A percentile compares a stretch with the other conserved stretches of the same genome.
Evolutionary conservation across 2,329 filamentous ascomycete genomes (phyloP).

Genomic region (Sclerotinia minor): DNA sequence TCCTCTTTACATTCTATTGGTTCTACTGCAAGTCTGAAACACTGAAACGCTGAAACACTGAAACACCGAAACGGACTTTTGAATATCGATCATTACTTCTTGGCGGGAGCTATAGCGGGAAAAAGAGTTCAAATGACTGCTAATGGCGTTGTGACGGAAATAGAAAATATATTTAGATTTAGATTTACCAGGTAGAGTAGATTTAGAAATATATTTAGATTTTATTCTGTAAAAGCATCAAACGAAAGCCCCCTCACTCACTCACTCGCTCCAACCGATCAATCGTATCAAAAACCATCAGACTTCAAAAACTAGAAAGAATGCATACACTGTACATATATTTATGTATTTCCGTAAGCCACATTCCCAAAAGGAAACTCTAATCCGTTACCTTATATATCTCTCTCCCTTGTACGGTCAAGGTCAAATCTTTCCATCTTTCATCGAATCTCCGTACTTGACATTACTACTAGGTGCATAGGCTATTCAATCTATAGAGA

Average conservation of each 20-base stretch:
- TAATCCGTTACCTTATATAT: background rate
- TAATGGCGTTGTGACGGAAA: constrained; percentile 9
- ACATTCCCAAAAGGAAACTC: background rate
- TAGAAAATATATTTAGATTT: background rate
- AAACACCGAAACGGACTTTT: constrained; percentile 15
- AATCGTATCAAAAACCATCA: background rate
- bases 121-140: background rate
- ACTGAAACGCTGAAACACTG: constrained; percentile 1
- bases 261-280: background rate
- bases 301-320: constrained; percentile 6
- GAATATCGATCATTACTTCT: constrained; percentile 7
- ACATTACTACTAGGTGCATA: background rate
- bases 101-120: constrained; percentile 3
- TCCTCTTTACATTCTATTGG: background rate
- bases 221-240: background rate
- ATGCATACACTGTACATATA: background rate
- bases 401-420: background rate
- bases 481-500: background rate
- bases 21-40: constrained; percentile 16
- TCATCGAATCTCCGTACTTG: background rate
- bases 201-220: background rate
- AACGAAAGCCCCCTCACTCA: background rate
- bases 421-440: background rate
- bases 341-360: background rate
- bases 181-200: too few relatives aligned